Percentiles rank a stretch among this genome's conserved stretches.
Conservation (phyloP, 2,329 filamentous ascomycete species). For the Trichoderma pleuroti region DNA sequence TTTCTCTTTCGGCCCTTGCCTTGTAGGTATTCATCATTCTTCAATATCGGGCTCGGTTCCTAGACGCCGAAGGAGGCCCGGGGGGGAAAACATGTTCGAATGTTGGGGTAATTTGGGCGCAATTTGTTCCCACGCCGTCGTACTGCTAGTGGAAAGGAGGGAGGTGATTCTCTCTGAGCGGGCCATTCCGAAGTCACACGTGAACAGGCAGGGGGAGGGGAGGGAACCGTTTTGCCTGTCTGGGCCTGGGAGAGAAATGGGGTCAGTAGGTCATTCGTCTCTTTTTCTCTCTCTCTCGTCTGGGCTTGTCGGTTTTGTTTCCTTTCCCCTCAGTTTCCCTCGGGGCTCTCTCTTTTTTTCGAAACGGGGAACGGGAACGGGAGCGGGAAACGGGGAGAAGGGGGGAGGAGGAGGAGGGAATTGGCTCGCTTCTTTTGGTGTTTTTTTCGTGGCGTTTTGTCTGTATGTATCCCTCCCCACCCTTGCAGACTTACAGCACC, state of each 20-base stretch:
- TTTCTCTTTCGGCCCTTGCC: background rate
- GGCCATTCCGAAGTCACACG: constrained; percentile 10
- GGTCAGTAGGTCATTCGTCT: background rate
- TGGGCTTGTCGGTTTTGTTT: background rate
- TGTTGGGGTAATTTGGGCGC: background rate
- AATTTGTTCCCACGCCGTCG: background rate
- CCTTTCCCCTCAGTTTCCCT: background rate
- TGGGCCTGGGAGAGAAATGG: background rate
- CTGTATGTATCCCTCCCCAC: background rate
- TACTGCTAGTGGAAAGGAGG: constrained; percentile 11
- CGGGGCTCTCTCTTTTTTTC: background rate
- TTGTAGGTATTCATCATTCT: background rate
- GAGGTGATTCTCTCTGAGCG: background rate
- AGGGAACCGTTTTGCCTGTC: background rate
- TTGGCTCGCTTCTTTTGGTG: background rate
- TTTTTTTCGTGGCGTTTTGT: background rate
- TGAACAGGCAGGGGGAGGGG: constrained; percentile 2
- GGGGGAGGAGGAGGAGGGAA: background rate
- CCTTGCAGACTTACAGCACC: background rate
- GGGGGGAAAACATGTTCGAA: background rate
- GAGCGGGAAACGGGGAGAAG: background rate
- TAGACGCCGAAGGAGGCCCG: background rate
- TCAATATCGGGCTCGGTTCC: background rate
- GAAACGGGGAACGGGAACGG: background rate
- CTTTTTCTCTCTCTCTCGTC: background rate